Evolutionary conservation across 345 rosid species (phyloP), one percentile per base, ranked within the genome.

Genomic region (Abelmoschus esculentus): DNA sequence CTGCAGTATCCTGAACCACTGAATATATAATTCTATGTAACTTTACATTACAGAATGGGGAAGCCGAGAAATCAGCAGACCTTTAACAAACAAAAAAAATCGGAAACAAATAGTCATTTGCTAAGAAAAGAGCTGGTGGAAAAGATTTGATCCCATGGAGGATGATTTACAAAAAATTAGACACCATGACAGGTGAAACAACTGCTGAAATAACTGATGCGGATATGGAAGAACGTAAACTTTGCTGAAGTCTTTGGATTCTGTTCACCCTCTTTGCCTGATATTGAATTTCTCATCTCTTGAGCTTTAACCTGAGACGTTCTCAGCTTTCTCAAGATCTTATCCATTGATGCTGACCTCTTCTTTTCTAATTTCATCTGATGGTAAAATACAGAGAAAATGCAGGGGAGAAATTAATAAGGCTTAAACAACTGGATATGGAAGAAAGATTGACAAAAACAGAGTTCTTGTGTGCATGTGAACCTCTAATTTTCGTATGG

Each of bases 361-460:
- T 90, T 89, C 84, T 87, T 91, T 76, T 95, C 99, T 71, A 91
- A 78, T 69, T 88, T 86, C 89, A 88, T 87, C 99, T 95, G 82
- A 5, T 53, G 47, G 76, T 63, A 34, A 55, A 53, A 15, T 18
- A 19, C 8, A 65, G 14, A 1, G 3, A 32, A 52, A 67, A 53
- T 13, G n/a, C 53, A 49, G 53, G 18, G 53, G 53, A 52, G n/a
- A 54, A 5, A 29, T 17, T 17, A 15, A 67, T 31, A 66, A 31
- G 12, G 42, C 57, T 15, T 32, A 49, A 66, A 32, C 70, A 14
- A 50, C 10, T 13, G 4, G 34, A 44, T 42, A 26, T 4, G 42
- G 29, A 22, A 3, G 5, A 54, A 18, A 3, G 32, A 18, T n/a
- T n/a, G 11, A 13, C 36, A 65, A 46, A 7, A 64, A 13, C 2